Conservation (phyloP, 1,284 basidiomycete genomes). For the Termitomyces sp. region DNA sequence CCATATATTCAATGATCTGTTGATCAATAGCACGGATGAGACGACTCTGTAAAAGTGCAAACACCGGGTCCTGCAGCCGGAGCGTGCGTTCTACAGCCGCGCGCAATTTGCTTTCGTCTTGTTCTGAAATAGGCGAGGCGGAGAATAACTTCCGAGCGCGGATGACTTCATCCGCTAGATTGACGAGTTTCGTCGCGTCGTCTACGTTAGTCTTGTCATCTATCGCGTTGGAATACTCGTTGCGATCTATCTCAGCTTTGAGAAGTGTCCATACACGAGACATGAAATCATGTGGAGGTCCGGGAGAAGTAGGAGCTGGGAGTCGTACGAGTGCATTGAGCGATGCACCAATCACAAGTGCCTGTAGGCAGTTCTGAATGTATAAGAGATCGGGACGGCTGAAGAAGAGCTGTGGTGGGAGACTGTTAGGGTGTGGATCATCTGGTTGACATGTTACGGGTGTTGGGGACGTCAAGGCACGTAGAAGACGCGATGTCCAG, state of each 20-base stretch:
- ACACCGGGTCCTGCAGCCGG: constrained; percentile 58
- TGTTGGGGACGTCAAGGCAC: constrained; percentile 37
- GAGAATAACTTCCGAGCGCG: constrained; percentile 33
- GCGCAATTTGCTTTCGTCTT: constrained; percentile 47
- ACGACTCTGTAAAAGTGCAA: constrained; percentile 52
- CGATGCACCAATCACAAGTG: constrained; percentile 58
- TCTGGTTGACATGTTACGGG: constrained; percentile 43
- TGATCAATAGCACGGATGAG: constrained; percentile 42
- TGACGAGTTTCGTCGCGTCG: constrained; percentile 45
- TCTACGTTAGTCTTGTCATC: constrained; percentile 1
- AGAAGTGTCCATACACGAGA: constrained; percentile 62
- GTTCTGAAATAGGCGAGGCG: constrained; percentile 17
- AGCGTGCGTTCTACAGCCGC: constrained; percentile 58
- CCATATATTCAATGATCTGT: constrained; percentile 17
- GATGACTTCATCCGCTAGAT: constrained; percentile 68
- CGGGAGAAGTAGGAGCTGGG: constrained; percentile 16
- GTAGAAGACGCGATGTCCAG: constrained; percentile 47
- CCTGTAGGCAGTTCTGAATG: constrained; percentile 67
- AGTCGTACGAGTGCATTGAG: constrained; percentile 50
- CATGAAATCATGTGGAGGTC: constrained; percentile 36
- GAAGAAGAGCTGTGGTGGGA: constrained; percentile 63
- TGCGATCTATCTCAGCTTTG: constrained; percentile 47
- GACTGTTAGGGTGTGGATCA: constrained; percentile 27
- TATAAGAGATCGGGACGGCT: constrained; percentile 45
- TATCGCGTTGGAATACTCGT: constrained; percentile 12